Base-by-base conservation (phyloP, 2,329 filamentous ascomycete species). In the Diplocarpon mali region DNA sequence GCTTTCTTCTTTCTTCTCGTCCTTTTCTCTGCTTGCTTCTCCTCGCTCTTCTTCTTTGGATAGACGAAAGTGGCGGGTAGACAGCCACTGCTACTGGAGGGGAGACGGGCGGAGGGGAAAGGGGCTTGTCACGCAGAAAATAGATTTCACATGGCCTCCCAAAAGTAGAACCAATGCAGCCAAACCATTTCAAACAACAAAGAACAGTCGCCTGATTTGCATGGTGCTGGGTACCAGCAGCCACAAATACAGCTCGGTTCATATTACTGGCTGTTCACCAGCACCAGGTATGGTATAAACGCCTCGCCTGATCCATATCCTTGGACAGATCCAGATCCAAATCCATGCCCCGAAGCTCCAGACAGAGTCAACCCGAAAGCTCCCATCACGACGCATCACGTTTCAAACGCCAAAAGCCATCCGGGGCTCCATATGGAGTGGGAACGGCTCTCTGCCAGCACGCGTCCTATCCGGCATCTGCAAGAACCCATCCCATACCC, bases 371-470 rank as follows among this genome's bases (percentile, higher is more conserved):
- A n/a, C 20, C 7, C 20, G 20, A 24, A 7, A n/a, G n/a, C n/a
- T 24, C 20, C 20, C 20, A 24, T 24, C 20, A 3, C 20, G 4
- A 7, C 3, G 20, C 20, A 36, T 31, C 12, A 38, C 20, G 1
- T 9, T 30, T 31, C 27, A 45, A 48, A n/a, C 6, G 40, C 44
- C 28, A 42, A 45, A 17, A 11, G 30, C 42, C 40, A 24, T 24
- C 20, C 20, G 20, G 20, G 47, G 42, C 28, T 50, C 47, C 20
- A 46, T 39, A 40, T 43, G 48, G 20, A 38, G 3, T 8, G 47
- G 46, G 41, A 52, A 50, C 10, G 44, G 32, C 16, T 52, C 49
- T 27, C 14, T 27, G 13, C 28, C 5, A 17, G 8, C 40, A 12
- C 12, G 14, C 35, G 16, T 38, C 37, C 38, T 36, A 24, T 45